These are phyloP conservation scores for Calonectria montana DNA, from an alignment of 2,329 filamentous ascomycete species.

Conservation along the genomic window DNA sequence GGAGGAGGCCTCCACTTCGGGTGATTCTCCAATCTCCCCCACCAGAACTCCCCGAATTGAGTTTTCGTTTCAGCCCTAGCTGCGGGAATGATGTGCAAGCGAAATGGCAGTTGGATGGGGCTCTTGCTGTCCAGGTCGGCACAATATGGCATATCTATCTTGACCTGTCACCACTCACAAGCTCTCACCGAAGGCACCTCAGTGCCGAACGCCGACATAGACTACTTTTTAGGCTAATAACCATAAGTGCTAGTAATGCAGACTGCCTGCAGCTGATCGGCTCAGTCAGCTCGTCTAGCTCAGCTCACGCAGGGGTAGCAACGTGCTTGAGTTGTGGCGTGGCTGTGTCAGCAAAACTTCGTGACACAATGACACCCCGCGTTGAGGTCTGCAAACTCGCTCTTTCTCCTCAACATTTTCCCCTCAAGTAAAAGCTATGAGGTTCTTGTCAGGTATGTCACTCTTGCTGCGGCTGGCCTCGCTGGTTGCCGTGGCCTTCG, in stretches of 20 bases:
- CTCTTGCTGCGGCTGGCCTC: background rate
- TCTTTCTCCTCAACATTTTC: background rate
- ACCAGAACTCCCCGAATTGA: background rate
- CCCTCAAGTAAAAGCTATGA: background rate
- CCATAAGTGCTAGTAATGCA: background rate
- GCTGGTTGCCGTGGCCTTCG: constrained; percentile 27
- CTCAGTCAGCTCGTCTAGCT: background rate
- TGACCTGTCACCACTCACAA: background rate
- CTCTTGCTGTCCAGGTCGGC: background rate
- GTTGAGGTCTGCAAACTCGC: background rate
- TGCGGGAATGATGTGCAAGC: background rate
- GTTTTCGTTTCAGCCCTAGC: background rate
- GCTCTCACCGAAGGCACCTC: background rate
- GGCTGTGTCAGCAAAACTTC: background rate
- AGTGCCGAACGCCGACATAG: background rate
- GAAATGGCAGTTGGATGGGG: background rate
- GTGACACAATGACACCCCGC: background rate
- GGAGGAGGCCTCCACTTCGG: constrained; percentile 1
- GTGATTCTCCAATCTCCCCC: background rate
- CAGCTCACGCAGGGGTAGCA: constrained; percentile 2
- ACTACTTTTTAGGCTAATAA: constrained; percentile 8
- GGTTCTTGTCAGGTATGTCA: background rate
- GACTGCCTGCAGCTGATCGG: background rate
- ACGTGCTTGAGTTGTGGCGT: background rate
- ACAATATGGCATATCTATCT: too few relatives aligned